These are phyloP conservation scores for Leccinum barrowsii DNA, from an alignment of 768 basidiomycete genomes.

Conservation along the genomic window DNA sequence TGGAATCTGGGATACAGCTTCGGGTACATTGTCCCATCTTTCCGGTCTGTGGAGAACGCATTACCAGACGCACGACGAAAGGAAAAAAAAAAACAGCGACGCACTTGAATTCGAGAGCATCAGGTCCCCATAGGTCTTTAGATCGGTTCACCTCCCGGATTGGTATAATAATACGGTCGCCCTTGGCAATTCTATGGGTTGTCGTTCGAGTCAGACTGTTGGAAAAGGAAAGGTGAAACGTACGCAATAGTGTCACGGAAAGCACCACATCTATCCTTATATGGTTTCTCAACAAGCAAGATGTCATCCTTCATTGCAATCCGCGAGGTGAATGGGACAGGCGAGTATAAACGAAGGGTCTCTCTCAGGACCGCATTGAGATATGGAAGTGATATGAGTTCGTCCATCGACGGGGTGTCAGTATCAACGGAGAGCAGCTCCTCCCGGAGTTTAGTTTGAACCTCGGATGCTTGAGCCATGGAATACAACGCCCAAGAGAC, in stretches of 20 bases:
- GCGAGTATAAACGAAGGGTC: constrained; percentile 52
- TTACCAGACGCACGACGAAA: not conserved
- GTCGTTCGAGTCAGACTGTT: not conserved
- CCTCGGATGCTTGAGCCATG: constrained; percentile 43
- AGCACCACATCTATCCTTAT: constrained; percentile 41
- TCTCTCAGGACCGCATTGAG: constrained; percentile 64
- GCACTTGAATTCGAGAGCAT: constrained; percentile 60
- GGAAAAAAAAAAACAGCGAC: not conserved
- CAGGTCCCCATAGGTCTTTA: constrained; percentile 57
- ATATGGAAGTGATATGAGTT: constrained; percentile 61
- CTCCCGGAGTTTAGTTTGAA: constrained; percentile 54
- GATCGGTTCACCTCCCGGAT: constrained; percentile 52
- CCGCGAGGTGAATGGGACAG: constrained; percentile 41
- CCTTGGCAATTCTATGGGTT: constrained; percentile 38
- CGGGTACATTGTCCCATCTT: constrained; percentile 52
- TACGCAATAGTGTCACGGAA: constrained; percentile 39
- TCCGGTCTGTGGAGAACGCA: constrained; percentile 18
- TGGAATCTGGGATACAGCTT: constrained; percentile 43
- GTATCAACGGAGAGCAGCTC: constrained; percentile 52
- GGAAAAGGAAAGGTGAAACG: not conserved
- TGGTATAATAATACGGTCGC: constrained; percentile 47
- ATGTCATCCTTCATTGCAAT: constrained; percentile 50
- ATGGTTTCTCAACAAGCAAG: constrained; percentile 45
- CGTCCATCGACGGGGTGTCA: constrained; percentile 66
- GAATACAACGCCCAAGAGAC: constrained; percentile 59